These are phyloP conservation scores for Boletus rubescentipes DNA, from an alignment of 768 basidiomycete species.

Conservation along the genomic window DNA sequence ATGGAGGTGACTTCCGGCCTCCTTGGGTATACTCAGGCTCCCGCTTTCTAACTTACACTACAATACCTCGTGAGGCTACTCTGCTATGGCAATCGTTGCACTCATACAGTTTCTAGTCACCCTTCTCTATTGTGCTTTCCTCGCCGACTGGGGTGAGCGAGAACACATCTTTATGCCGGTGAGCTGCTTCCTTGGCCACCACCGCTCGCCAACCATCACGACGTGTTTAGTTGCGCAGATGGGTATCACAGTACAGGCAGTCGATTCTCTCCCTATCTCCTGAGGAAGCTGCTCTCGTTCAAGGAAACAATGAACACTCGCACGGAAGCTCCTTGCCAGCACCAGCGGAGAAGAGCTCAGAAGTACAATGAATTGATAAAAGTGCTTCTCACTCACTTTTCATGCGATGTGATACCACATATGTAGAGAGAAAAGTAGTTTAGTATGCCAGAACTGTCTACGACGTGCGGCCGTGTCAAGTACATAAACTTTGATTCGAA, in stretches of 20 bases:
- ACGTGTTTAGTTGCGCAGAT: conserved; percentile 50
- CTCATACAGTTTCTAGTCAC: conserved; percentile 39
- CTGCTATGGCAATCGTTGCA: not conserved
- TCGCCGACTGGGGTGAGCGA: conserved; percentile 66
- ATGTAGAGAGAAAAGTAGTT: conserved; percentile 1
- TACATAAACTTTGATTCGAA: conserved; percentile 59
- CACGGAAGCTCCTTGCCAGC: not conserved
- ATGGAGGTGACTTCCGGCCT: conserved; percentile 50
- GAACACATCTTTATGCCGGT: conserved; percentile 73
- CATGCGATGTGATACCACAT: not conserved
- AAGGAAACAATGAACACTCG: conserved; percentile 3
- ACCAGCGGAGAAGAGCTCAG: conserved; percentile 3
- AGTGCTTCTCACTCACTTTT: not conserved
- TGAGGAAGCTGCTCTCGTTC: conserved; percentile 42
- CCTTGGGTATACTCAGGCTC: conserved; percentile 59
- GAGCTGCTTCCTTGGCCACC: conserved; percentile 26
- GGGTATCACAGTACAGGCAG: conserved; percentile 49
- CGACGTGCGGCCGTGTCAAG: conserved; percentile 7
- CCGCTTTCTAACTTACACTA: conserved; percentile 49
- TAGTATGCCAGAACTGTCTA: not conserved
- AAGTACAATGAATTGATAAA: not conserved
- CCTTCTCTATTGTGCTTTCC: conserved; percentile 56
- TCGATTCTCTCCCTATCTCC: conserved; percentile 59
- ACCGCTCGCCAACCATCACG: not conserved
- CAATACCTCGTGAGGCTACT: conserved; percentile 51